Conservation (phyloP, 148 eudicot genomes). For the Drosera capensis region DNA sequence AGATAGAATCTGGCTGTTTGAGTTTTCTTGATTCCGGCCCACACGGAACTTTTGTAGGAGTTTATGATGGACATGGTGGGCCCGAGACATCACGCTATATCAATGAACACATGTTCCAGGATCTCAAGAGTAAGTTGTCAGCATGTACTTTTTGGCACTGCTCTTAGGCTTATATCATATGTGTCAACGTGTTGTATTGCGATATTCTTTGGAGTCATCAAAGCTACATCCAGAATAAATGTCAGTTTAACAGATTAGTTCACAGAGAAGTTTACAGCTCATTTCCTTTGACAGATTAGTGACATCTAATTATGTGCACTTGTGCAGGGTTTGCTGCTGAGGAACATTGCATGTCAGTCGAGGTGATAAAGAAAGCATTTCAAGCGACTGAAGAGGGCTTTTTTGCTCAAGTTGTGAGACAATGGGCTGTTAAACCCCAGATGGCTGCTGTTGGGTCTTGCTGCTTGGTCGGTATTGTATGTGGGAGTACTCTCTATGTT, state of each 20-base stretch:
- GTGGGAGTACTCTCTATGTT: conserved; percentile 22
- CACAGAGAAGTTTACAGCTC: too few relatives aligned
- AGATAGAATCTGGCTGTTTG: conserved; percentile 30
- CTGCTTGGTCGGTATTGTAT: conserved; percentile 25
- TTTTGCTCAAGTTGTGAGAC: conserved; percentile 20
- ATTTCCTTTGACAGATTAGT: too few relatives aligned
- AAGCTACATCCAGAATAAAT: too few relatives aligned
- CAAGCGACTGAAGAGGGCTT: conserved; percentile 33
- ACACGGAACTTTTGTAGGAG: conserved; percentile 28
- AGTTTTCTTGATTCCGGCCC: conserved; percentile 31
- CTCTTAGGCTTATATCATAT: neutral
- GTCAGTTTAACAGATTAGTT: too few relatives aligned
- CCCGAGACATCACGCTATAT: conserved; percentile 25
- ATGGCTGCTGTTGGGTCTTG: conserved; percentile 34
- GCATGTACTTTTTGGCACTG: neutral
- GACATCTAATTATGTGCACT: neutral
- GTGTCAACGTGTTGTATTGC: too few relatives aligned
- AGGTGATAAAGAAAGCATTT: conserved; percentile 24
- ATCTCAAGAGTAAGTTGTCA: conserved; percentile 21
- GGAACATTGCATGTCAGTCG: conserved; percentile 23
- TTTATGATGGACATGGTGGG: conserved; percentile 29
- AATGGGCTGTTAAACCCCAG: conserved; percentile 27
- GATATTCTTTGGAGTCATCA: too few relatives aligned
- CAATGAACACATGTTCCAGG: conserved; percentile 26
- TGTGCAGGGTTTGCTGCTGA: conserved; percentile 20